Percentiles rank a stretch among this genome's conserved stretches.
These are phyloP conservation scores for Paramecium primaurelia DNA, from an alignment of 73 alveolate species.

Conservation along the genomic window DNA sequence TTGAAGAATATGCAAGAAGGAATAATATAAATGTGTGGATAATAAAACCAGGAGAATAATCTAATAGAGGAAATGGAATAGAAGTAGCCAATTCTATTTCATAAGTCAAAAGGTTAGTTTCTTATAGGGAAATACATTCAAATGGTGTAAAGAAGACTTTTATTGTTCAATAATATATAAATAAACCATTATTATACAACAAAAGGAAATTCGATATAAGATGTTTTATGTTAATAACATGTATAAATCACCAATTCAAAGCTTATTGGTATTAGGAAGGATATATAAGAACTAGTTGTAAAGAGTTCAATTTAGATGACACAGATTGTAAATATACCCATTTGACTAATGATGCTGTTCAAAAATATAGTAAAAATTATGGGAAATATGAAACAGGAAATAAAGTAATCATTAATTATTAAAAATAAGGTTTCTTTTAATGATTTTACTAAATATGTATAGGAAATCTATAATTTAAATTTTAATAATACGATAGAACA, in stretches of 20 bases:
- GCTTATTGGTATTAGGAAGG: conserved; percentile 77
- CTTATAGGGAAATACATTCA: conserved; percentile 44
- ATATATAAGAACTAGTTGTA: conserved; percentile 70
- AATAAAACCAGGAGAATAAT: conserved; percentile 90
- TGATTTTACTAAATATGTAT: conserved; percentile 66
- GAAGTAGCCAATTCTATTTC: conserved; percentile 57
- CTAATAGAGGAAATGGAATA: conserved; percentile 79
- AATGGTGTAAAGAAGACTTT: conserved; percentile 62
- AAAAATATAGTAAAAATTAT: conserved; percentile 64
- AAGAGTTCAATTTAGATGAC: conserved; percentile 67
- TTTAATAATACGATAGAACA: not conserved
- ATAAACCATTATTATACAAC: conserved; percentile 70
- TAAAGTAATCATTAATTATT: conserved; percentile 59
- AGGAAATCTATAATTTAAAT: conserved; percentile 4
- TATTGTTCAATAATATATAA: conserved; percentile 69
- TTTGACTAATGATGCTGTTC: conserved; percentile 76
- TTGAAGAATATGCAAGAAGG: conserved; percentile 48
- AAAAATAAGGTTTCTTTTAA: conserved; percentile 65
- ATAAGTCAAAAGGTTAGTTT: conserved; percentile 61
- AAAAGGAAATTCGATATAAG: conserved; percentile 76
- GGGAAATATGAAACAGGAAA: conserved; percentile 73
- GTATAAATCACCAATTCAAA: conserved; percentile 63
- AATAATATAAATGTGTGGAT: conserved; percentile 74
- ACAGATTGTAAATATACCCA: conserved; percentile 64
- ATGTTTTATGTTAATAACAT: conserved; percentile 63